phyloP scores from a whole-genome alignment of 345 rosid species.

The Dipteronia dyeriana region DNA sequence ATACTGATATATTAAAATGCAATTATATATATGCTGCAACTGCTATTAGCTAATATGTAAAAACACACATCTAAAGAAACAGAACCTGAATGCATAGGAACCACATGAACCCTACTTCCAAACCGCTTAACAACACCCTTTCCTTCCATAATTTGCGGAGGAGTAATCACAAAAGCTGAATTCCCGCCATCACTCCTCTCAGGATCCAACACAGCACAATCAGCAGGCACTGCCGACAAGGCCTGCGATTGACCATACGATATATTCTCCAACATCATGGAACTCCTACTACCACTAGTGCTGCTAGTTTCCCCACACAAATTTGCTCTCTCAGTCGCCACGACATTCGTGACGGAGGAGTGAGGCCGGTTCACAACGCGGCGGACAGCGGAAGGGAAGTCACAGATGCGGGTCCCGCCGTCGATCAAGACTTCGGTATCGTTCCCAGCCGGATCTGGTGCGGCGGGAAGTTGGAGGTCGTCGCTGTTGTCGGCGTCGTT shows the following conservation, averaged over 20 bases:
- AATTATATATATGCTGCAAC: not conserved
- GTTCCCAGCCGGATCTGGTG: constrained; percentile 53
- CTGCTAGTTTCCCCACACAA: constrained; percentile 51
- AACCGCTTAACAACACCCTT: constrained; percentile 80
- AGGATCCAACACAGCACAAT: constrained; percentile 44
- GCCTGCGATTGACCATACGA: constrained; percentile 83
- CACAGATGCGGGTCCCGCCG: constrained; percentile 64
- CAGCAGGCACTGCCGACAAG: constrained; percentile 68
- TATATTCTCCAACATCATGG: constrained; percentile 53
- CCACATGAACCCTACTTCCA: constrained; percentile 65
- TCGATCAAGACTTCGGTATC: constrained; percentile 55
- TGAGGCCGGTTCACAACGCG: constrained; percentile 77
- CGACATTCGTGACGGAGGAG: constrained; percentile 57
- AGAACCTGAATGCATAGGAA: constrained; percentile 97
- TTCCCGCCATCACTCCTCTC: constrained; percentile 55
- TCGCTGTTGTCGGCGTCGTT: constrained; percentile 43
- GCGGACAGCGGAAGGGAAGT: constrained; percentile 66
- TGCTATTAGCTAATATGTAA: not conserved
- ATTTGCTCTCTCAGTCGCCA: constrained; percentile 64
- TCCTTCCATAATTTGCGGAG: constrained; percentile 85
- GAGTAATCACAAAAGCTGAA: constrained; percentile 54
- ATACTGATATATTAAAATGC: not conserved
- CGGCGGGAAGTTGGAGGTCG: constrained; percentile 32
- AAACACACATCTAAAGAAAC: not conserved
- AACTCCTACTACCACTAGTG: constrained; percentile 36